phyloP scores from a whole-genome alignment of 371 early-diverging fungal genomes.

The Apophysomyces variabilis region DNA sequence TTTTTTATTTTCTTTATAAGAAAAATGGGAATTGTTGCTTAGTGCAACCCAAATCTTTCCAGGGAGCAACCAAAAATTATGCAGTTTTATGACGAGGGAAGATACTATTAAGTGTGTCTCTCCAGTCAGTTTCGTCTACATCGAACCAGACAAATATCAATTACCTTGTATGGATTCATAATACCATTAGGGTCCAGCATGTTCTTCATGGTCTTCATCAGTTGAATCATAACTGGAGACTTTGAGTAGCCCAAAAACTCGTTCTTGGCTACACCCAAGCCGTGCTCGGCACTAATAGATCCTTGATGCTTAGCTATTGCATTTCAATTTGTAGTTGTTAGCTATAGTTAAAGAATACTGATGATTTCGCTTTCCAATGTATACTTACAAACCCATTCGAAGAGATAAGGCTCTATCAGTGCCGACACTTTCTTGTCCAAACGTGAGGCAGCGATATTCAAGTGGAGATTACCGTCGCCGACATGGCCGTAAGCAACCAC shows the following conservation, averaged over 20 bases:
- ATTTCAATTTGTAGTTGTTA: not conserved
- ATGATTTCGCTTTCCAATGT: not conserved
- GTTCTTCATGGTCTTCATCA: slow-evolving; percentile 80
- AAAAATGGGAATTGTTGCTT: no score
- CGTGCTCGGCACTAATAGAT: slow-evolving; percentile 83
- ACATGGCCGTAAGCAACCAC: slow-evolving; percentile 94
- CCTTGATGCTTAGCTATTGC: slow-evolving; percentile 66
- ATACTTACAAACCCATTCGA: slow-evolving; percentile 81
- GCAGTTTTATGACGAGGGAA: slow-evolving; percentile 25
- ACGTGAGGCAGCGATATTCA: slow-evolving; percentile 82
- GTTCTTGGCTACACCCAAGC: slow-evolving; percentile 78
- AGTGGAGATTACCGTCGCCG: slow-evolving; percentile 92
- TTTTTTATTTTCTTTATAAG: no score
- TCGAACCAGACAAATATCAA: not conserved
- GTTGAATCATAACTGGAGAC: slow-evolving; percentile 59
- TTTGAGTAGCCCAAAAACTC: slow-evolving; percentile 72
- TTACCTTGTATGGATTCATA: slow-evolving; percentile 84
- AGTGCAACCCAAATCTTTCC: no score
- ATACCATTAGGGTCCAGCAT: slow-evolving; percentile 85
- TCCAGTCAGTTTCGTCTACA: not conserved
- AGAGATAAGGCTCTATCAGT: slow-evolving; percentile 92
- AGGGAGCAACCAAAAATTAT: no score
- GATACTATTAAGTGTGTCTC: slow-evolving; percentile 9
- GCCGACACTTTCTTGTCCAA: slow-evolving; percentile 61
- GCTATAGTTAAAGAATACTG: not conserved